Evolutionary conservation across 495 filamentous ascomycete species (phyloP), one percentile per base, ranked within the genome.

Genomic region (Chaetomidium leptoderma): DNA sequence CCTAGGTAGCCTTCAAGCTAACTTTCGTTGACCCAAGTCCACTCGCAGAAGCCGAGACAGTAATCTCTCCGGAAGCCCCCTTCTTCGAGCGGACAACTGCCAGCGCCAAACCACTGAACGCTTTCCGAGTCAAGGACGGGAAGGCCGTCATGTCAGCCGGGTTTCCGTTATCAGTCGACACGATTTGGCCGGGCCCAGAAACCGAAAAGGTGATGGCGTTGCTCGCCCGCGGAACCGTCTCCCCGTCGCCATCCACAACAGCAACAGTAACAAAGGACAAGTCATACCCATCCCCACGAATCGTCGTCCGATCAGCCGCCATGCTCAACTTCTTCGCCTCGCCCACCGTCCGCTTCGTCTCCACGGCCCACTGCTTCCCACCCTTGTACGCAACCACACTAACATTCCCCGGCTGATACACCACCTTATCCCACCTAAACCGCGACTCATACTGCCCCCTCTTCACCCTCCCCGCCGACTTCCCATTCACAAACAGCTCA

Each of bases 401-500:
- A 5, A 81, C 35, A 21, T 79, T 68, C 24, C 76, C 76, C 5
- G 76, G 63, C 44, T 69, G 55, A 49, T 78, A 81, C 1, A 58
- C 63, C 0, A 81, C 69, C 5, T 72, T 53, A 36, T 81, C 76
- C 78, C 76, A 81, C 0, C 76, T 70, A 56, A 79, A 78, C 13
- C 78, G 74, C 49, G 75, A 78, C 7, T 62, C 61, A 13, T 55
- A 72, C 21, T 66, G 29, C 13, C 54, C 64, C 47, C 65, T 70
- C 64, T 69, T 68, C 37, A 64, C 45, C 6, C 66, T 57, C 4
- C 76, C 78, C 4, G 59, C 60, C 0, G 73, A 77, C 39, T 69
- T 63, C 11, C 76, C 78, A 55, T 79, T 81, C n/a, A 79, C 61
- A 43, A 79, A 79, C 9, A 81, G 62, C 61, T 81, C 78, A 9